Conservation (phyloP, 2,329 filamentous ascomycete species). For the Pseudocercospora macadamiae region DNA sequence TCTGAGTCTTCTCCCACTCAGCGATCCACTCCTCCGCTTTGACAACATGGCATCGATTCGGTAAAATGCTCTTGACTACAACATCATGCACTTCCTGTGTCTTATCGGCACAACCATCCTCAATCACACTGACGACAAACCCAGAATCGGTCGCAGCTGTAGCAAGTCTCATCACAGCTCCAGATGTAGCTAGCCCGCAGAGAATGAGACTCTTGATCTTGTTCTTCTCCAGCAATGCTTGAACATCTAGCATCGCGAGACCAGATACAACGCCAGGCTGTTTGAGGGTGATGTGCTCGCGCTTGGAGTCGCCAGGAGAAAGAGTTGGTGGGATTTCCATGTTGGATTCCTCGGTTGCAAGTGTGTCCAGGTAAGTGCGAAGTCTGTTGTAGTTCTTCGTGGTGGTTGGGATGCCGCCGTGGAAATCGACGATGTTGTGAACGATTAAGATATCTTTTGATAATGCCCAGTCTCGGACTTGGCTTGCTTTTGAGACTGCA, state of each 20-base stretch:
- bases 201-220: constrained; percentile 3
- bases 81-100: background rate
- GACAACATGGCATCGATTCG: background rate
- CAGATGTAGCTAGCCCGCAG: background rate
- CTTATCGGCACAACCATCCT: constrained; percentile 1
- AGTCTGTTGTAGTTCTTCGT: background rate
- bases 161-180: background rate
- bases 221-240: background rate
- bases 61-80: background rate
- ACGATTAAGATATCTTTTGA: background rate
- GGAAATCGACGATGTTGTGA: background rate
- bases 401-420: background rate
- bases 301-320: background rate
- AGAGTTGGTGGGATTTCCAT: background rate
- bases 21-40: background rate
- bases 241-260: background rate
- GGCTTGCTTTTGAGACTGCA: background rate
- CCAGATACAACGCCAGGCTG: background rate
- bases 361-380: background rate
- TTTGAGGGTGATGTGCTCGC: background rate
- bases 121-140: background rate
- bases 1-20: background rate
- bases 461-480: background rate
- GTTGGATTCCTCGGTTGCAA: background rate
- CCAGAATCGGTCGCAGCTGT: background rate